A percentile compares a stretch with the other conserved stretches of the same genome.
phyloP scores from a whole-genome alignment of 1,139 yeast species.

The Zygoascus meyerae region DNA sequence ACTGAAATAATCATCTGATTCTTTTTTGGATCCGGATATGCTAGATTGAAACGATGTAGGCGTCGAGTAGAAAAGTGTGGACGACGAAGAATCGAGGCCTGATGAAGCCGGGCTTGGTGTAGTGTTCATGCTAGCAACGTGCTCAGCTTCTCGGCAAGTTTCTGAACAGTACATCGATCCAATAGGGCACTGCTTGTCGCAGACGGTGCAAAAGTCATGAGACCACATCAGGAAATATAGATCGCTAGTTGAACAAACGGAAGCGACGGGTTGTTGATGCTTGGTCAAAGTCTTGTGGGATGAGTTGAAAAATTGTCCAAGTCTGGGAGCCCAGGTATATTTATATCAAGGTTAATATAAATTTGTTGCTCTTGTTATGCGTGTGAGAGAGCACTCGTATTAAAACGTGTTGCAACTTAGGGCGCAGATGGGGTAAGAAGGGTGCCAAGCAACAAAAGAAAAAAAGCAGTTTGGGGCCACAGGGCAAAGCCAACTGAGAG shows the following conservation, averaged over 20 bases:
- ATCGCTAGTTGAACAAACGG: not conserved
- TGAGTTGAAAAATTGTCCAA: not conserved
- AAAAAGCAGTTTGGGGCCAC: not conserved
- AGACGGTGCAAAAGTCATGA: constrained; percentile 40
- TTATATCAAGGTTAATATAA: not conserved
- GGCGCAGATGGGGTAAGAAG: not conserved
- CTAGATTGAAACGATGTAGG: not conserved
- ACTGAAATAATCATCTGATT: constrained; percentile 6
- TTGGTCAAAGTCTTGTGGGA: not conserved
- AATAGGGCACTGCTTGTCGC: constrained; percentile 38
- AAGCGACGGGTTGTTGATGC: not conserved
- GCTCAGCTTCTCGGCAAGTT: constrained; percentile 27
- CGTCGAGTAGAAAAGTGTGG: not conserved
- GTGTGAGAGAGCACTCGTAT: not conserved
- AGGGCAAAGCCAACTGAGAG: too few species aligned
- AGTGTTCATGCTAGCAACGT: not conserved
- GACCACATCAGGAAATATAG: constrained; percentile 33
- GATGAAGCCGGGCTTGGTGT: not conserved
- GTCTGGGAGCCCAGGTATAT: not conserved
- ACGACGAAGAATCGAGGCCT: not conserved
- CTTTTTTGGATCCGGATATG: too few species aligned
- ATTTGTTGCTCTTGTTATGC: not conserved
- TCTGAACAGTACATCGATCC: constrained; percentile 39
- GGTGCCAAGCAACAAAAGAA: not conserved
- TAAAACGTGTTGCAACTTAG: constrained; percentile 5